A percentile compares a stretch with the other conserved stretches of the same genome.
These are phyloP conservation scores for Malus hybrid DNA, from an alignment of 331 rosid species.

Conservation along the genomic window DNA sequence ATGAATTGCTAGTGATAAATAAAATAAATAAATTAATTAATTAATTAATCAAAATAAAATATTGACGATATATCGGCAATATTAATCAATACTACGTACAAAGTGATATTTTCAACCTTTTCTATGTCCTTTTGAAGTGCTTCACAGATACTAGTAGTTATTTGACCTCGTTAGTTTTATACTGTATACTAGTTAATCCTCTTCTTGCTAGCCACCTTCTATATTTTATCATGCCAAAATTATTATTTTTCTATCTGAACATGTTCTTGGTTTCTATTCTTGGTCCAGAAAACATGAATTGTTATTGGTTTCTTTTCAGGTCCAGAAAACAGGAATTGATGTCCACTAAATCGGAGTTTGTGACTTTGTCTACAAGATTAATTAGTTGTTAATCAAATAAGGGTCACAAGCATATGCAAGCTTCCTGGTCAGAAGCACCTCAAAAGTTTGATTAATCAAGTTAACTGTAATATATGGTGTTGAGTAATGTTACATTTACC, in stretches of 20 bases:
- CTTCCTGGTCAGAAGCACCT: conserved; percentile 9
- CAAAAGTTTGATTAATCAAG: not conserved
- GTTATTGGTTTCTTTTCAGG: no score
- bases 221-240: not conserved
- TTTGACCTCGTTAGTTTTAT: not conserved
- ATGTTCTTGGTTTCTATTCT: not conserved
- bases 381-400: conserved; percentile 3
- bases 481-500: no score
- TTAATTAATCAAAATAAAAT: no score
- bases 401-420: conserved; percentile 15
- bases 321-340: not conserved
- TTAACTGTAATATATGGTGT: not conserved
- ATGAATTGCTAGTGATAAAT: no score
- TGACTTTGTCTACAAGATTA: conserved; percentile 7
- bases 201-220: no score
- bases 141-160: no score
- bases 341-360: conserved; percentile 1
- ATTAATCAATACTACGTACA: no score
- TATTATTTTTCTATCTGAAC: not conserved
- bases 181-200: not conserved
- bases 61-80: no score
- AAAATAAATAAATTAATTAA: no score
- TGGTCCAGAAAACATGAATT: no score
- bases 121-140: no score
- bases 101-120: no score